phyloP scores from a whole-genome alignment of 2,329 filamentous ascomycete genomes.

The Verticillium albo-atrum region DNA sequence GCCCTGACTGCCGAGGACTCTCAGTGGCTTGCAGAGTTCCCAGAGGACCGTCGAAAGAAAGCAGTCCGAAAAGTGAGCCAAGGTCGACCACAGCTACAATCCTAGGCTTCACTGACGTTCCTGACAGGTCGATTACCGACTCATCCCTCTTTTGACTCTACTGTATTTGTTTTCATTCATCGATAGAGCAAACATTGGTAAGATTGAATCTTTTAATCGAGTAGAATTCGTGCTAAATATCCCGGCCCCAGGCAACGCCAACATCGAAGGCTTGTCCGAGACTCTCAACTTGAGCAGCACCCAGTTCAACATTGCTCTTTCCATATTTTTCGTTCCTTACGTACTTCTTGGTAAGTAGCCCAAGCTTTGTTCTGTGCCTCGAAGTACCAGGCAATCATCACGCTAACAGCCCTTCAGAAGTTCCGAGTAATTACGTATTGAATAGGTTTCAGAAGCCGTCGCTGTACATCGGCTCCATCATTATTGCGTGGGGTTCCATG shows the following conservation, averaged over 20 bases:
- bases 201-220: neutral
- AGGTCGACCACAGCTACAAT: no score
- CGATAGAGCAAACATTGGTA: conserved; percentile 23
- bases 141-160: conserved; percentile 23
- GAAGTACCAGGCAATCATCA: conserved; percentile 43
- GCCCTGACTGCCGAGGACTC: conserved; percentile 16
- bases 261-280: conserved; percentile 47
- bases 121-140: conserved; percentile 13
- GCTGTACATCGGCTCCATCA: conserved; percentile 33
- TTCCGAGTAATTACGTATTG: conserved; percentile 34
- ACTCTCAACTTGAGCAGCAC: conserved; percentile 47
- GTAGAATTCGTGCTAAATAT: conserved; percentile 24
- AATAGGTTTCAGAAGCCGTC: conserved; percentile 33
- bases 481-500: conserved; percentile 28
- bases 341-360: conserved; percentile 35
- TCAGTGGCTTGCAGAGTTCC: conserved; percentile 24
- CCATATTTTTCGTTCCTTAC: conserved; percentile 59
- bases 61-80: conserved; percentile 23
- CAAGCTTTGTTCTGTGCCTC: neutral
- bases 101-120: neutral
- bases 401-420: conserved; percentile 25
- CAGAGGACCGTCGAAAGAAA: conserved; percentile 21
- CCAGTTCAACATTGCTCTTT: conserved; percentile 57
- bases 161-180: conserved; percentile 24
- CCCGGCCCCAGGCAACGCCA: conserved; percentile 38